Evolutionary conservation across 2,329 filamentous ascomycete species (phyloP).

Genomic region (Cryphonectria radicalis): DNA sequence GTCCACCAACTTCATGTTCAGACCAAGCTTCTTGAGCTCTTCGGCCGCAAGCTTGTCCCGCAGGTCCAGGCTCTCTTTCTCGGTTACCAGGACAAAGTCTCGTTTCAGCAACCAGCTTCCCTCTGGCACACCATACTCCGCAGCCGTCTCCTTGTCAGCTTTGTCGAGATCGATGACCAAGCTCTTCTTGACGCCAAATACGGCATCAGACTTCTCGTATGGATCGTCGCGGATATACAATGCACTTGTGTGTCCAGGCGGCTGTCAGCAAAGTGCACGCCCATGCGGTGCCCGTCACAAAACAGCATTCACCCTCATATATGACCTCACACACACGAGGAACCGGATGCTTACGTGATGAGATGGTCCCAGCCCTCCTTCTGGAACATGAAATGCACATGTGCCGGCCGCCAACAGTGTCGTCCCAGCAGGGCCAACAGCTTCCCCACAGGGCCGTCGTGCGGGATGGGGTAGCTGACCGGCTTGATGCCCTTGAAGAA

Average conservation of each 20-base stretch:
- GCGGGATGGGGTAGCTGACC: constrained; percentile 82
- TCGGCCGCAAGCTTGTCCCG: constrained; percentile 67
- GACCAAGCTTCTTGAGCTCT: constrained; percentile 68
- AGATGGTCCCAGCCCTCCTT: constrained; percentile 78
- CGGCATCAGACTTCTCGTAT: constrained; percentile 82
- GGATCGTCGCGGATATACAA: constrained; percentile 78
- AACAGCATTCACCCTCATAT: neutral
- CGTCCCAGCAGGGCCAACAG: constrained; percentile 67
- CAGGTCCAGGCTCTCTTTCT: constrained; percentile 69
- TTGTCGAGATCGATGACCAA: constrained; percentile 67
- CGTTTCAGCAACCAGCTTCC: constrained; percentile 68
- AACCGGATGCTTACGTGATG: constrained; percentile 69
- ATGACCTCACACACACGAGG: neutral
- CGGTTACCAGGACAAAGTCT: constrained; percentile 77
- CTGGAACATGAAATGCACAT: constrained; percentile 90
- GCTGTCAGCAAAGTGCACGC: constrained; percentile 11
- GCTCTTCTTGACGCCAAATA: constrained; percentile 85
- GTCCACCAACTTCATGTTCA: constrained; percentile 73
- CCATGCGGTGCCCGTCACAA: neutral
- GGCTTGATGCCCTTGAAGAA: constrained; percentile 87
- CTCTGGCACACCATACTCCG: constrained; percentile 66
- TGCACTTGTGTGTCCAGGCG: constrained; percentile 52
- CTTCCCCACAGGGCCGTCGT: constrained; percentile 82
- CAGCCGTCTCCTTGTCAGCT: constrained; percentile 57
- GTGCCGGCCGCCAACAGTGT: constrained; percentile 77